Conservation (phyloP, 208 protist genomes). For the Acanthamoeba healyi region DNA sequence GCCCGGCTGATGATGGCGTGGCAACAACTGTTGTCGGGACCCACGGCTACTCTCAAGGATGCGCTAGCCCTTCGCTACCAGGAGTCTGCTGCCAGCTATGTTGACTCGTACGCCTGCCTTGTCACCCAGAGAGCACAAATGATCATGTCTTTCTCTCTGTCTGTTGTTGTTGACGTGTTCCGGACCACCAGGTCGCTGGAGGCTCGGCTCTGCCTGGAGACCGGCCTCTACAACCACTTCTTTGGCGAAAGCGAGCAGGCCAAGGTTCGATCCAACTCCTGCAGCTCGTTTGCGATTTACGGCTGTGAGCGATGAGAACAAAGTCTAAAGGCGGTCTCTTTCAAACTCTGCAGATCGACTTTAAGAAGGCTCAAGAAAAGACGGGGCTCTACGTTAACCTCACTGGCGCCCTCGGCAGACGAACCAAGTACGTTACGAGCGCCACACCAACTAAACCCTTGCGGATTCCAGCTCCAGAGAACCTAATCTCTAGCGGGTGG, state of each 20-base stretch:
- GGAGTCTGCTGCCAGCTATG: slow-evolving; percentile 32
- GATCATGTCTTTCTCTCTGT: no score
- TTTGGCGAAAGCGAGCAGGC: slow-evolving; percentile 12
- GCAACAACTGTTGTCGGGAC: slow-evolving; percentile 42
- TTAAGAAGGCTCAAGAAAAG: slow-evolving; percentile 49
- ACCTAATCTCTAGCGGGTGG: no score
- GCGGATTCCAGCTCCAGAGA: no score
- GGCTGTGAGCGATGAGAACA: no score
- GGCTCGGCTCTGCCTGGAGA: neutral
- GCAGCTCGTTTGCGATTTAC: no score
- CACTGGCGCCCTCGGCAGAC: slow-evolving; percentile 45
- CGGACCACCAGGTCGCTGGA: neutral
- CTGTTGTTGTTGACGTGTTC: no score
- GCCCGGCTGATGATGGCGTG: slow-evolving; percentile 19
- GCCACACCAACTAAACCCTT: neutral
- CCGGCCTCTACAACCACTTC: slow-evolving; percentile 7
- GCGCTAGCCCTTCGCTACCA: slow-evolving; percentile 40
- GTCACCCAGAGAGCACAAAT: no score
- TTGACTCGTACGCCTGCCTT: slow-evolving; percentile 19
- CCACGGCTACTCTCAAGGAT: slow-evolving; percentile 29
- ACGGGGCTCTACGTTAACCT: slow-evolving; percentile 44
- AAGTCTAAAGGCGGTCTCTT: no score
- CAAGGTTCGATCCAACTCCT: neutral
- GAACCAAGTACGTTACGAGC: neutral
- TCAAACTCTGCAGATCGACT: neutral